A percentile compares a stretch with the other conserved stretches of the same genome.
phyloP scores from a whole-genome alignment of 2,329 filamentous ascomycete genomes.

The Fusarium incarnatum region DNA sequence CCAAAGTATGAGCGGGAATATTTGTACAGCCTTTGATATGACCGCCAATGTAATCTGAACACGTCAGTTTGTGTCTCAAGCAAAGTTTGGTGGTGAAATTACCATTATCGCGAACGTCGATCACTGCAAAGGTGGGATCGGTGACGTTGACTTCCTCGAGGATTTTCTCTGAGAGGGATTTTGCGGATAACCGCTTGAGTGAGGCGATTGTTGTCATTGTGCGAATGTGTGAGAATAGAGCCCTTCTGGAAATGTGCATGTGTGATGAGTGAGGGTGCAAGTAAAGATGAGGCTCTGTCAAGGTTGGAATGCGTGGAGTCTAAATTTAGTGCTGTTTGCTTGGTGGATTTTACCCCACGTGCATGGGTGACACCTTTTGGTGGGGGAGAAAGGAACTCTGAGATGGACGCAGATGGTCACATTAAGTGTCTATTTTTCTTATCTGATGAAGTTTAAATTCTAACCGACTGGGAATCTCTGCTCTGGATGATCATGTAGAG shows the following conservation, averaged over 20 bases:
- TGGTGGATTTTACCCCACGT: conserved; percentile 5
- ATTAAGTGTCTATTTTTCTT: not conserved
- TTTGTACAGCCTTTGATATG: conserved; percentile 85
- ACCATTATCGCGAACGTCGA: conserved; percentile 92
- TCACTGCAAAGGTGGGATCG: conserved; percentile 71
- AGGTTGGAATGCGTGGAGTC: conserved; percentile 1
- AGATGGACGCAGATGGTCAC: fast-evolving
- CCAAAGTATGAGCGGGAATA: conserved; percentile 78
- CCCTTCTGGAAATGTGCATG: conserved; percentile 27
- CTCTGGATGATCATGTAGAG: too few relatives aligned
- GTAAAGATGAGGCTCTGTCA: conserved; percentile 15
- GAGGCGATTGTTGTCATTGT: conserved; percentile 67
- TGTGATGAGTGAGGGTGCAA: not conserved
- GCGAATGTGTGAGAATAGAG: conserved; percentile 22
- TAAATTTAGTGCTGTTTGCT: conserved; percentile 9
- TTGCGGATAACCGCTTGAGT: conserved; percentile 75
- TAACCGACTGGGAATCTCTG: too few relatives aligned
- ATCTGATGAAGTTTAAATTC: too few relatives aligned
- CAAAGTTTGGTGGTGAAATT: conserved; percentile 10
- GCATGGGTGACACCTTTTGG: not conserved
- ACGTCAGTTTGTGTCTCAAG: fast-evolving
- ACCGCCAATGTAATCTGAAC: conserved; percentile 85
- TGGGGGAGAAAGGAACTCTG: not conserved
- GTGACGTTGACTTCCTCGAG: conserved; percentile 59
- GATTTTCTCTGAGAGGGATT: conserved; percentile 75